Evolutionary conservation across 352 stramenopile genomes (phyloP).

Genomic region (Phytophthora citrophthora): DNA sequence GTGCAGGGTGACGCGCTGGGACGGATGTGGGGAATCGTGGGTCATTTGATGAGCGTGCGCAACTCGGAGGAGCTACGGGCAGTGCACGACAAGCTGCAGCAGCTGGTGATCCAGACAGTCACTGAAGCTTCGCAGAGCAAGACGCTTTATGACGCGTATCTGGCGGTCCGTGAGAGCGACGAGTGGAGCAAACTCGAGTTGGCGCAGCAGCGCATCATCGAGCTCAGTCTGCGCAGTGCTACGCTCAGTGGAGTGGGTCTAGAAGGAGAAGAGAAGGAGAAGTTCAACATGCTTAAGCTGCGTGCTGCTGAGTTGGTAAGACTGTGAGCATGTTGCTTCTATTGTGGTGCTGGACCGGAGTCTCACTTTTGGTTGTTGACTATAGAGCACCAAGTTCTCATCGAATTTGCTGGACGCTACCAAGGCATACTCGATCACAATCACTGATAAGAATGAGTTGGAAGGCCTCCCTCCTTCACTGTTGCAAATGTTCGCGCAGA

Average conservation of each 20-base stretch:
- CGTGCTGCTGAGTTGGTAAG: conserved; percentile 89
- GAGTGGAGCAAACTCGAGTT: conserved; percentile 63
- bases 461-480: conserved; percentile 93
- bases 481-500: conserved; percentile 92
- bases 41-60: conserved; percentile 97
- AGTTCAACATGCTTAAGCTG: conserved; percentile 97
- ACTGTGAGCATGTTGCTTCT: background rate
- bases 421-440: conserved; percentile 93
- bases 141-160: conserved; percentile 92
- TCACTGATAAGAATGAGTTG: conserved; percentile 89
- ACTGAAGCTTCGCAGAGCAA: conserved; percentile 94
- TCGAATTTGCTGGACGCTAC: conserved; percentile 98
- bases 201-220: conserved; percentile 89
- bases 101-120: conserved; percentile 94
- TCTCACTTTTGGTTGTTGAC: conserved; percentile 11
- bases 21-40: conserved; percentile 95
- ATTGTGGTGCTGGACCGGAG: background rate
- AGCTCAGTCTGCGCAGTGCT: conserved; percentile 89
- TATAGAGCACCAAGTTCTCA: conserved; percentile 93
- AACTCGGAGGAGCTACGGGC: conserved; percentile 94
- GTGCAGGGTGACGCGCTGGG: conserved; percentile 91
- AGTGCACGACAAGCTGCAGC: conserved; percentile 94
- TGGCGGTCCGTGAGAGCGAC: conserved; percentile 71
- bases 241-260: conserved; percentile 94
- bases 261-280: conserved; percentile 88